These are phyloP conservation scores for Colletotrichum acutatum DNA, from an alignment of 2,329 filamentous ascomycete genomes.

Conservation along the genomic window DNA sequence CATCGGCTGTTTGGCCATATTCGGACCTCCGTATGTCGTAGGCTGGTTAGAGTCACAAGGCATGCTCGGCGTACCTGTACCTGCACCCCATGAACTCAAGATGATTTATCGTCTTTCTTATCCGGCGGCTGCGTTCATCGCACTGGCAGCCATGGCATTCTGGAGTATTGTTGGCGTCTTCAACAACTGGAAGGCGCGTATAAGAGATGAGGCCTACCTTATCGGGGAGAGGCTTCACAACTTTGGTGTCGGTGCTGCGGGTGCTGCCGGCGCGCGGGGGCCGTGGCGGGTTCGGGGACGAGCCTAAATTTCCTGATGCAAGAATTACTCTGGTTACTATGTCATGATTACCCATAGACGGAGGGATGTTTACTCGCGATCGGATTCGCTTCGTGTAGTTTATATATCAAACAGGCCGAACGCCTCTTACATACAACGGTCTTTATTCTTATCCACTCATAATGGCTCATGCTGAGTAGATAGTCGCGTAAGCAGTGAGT, in stretches of 20 bases:
- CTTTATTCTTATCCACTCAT: neutral
- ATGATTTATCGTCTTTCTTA: constrained; percentile 73
- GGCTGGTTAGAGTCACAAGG: constrained; percentile 38
- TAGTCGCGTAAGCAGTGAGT: neutral
- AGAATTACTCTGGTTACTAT: neutral
- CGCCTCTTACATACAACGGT: neutral
- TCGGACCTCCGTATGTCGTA: constrained; percentile 59
- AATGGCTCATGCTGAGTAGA: neutral
- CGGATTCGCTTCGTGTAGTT: constrained; percentile 4
- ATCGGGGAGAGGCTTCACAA: constrained; percentile 96
- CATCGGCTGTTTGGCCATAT: constrained; percentile 71
- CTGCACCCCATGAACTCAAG: constrained; percentile 32
- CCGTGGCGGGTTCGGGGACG: constrained; percentile 51
- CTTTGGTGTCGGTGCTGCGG: constrained; percentile 70
- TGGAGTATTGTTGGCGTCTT: constrained; percentile 71
- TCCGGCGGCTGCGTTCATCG: constrained; percentile 66
- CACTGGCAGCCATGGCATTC: constrained; percentile 54
- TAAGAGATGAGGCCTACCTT: constrained; percentile 94
- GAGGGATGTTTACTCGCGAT: neutral
- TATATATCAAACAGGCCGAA: neutral
- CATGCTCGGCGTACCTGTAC: constrained; percentile 33
- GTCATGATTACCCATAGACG: neutral
- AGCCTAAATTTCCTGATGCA: constrained; percentile 37
- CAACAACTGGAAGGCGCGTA: constrained; percentile 80
- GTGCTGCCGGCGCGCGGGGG: constrained; percentile 46